Conservation (phyloP, 2,329 filamentous ascomycete species). For the Fusarium sp. region DNA sequence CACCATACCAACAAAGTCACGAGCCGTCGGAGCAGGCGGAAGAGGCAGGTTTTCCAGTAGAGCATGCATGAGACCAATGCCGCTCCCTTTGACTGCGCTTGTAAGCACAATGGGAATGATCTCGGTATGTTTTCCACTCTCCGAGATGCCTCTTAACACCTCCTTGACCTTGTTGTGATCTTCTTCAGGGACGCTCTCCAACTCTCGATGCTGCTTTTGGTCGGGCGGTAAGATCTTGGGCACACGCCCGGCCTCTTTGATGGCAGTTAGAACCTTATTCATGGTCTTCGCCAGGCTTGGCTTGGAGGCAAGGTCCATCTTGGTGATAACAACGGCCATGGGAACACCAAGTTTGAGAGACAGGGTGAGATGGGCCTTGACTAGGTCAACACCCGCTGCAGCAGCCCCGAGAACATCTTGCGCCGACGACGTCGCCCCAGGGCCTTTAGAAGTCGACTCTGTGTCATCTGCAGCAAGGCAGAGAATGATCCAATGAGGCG, state of each 20-base stretch:
- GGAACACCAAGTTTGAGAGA: conserved; percentile 82
- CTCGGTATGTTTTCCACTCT: conserved; percentile 52
- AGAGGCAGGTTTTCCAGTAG: conserved; percentile 79
- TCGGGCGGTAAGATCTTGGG: conserved; percentile 75
- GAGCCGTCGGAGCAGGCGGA: conserved; percentile 61
- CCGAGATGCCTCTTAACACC: conserved; percentile 60
- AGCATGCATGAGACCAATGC: conserved; percentile 82
- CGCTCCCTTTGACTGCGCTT: conserved; percentile 83
- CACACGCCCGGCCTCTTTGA: conserved; percentile 77
- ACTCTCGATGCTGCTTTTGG: conserved; percentile 56
- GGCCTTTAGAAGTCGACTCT: conserved; percentile 50
- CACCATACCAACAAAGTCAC: conserved; percentile 62
- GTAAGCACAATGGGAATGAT: conserved; percentile 86
- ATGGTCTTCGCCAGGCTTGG: conserved; percentile 73
- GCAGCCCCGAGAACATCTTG: conserved; percentile 61
- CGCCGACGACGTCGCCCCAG: conserved; percentile 56
- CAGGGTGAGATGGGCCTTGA: conserved; percentile 80
- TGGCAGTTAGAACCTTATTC: conserved; percentile 73
- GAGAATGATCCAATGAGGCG: conserved; percentile 89
- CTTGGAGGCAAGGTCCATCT: conserved; percentile 85
- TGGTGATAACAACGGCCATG: conserved; percentile 84
- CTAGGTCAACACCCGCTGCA: conserved; percentile 71
- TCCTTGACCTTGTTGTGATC: conserved; percentile 67
- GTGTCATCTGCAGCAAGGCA: conserved; percentile 84
- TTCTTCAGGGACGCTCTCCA: conserved; percentile 62